These are phyloP conservation scores for Nicotiana undulata DNA, from an alignment of 257 asterid species.

Conservation along the genomic window DNA sequence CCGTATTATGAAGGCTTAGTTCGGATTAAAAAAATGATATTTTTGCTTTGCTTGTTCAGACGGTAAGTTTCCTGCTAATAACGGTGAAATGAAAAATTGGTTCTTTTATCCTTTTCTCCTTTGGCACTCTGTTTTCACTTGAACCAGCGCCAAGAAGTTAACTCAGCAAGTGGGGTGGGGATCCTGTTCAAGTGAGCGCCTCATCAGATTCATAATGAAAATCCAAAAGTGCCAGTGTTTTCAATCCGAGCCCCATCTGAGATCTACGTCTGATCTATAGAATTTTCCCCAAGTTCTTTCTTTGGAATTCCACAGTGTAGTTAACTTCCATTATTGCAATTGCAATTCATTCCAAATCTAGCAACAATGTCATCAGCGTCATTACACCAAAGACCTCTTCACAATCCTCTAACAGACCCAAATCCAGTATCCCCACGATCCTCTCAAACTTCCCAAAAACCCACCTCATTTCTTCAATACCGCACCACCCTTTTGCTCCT, in stretches of 20 bases:
- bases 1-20: too few species aligned
- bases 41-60: too few species aligned
- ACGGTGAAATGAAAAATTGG: too few species aligned
- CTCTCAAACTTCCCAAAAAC: slow-evolving; percentile 49
- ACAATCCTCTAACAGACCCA: slow-evolving; percentile 24
- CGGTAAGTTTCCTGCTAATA: too few species aligned
- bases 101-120: too few species aligned
- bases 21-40: too few species aligned
- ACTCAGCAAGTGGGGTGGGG: not conserved
- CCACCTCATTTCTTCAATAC: slow-evolving; percentile 40
- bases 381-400: slow-evolving; percentile 67
- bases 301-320: not conserved
- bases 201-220: not conserved
- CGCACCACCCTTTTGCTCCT: slow-evolving; percentile 45
- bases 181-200: not conserved
- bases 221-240: not conserved
- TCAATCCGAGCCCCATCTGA: not conserved
- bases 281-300: not conserved
- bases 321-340: not conserved
- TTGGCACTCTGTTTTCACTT: too few species aligned
- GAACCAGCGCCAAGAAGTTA: not conserved
- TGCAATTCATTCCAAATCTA: not conserved
- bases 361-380: slow-evolving; percentile 31
- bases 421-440: slow-evolving; percentile 48
- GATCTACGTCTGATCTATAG: not conserved